Evolutionary conservation across 1,139 yeast species (phyloP).

Genomic region (Candida neerlandica): DNA sequence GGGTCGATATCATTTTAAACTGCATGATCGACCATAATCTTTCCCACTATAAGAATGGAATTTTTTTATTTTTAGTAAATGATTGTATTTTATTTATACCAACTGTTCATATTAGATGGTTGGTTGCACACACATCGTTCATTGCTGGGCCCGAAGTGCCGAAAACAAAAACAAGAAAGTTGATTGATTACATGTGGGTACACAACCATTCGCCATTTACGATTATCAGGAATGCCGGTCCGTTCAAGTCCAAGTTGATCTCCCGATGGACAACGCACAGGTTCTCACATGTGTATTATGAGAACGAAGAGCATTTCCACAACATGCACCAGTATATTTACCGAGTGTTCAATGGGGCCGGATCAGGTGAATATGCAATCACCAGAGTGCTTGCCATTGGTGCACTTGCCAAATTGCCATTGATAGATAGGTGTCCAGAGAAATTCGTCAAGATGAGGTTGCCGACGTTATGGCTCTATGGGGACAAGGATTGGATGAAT

Average conservation of each 20-base stretch:
- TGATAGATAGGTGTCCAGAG: constrained; percentile 46
- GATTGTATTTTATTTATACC: no score
- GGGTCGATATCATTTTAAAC: no score
- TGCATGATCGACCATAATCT: no score
- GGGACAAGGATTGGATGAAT: constrained; percentile 54
- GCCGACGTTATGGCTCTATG: constrained; percentile 50
- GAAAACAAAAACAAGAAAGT: constrained; percentile 23
- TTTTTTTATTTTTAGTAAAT: no score
- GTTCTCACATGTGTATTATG: constrained; percentile 35
- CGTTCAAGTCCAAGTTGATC: constrained; percentile 38
- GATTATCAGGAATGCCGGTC: constrained; percentile 39
- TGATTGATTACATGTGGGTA: constrained; percentile 38
- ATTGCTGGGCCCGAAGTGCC: constrained; percentile 14
- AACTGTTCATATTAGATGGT: no score
- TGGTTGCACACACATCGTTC: no score
- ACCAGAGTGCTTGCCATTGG: constrained; percentile 44
- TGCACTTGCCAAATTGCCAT: constrained; percentile 46
- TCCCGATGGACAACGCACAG: constrained; percentile 46
- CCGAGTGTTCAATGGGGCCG: constrained; percentile 42
- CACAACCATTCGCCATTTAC: constrained; percentile 42
- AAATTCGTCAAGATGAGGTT: constrained; percentile 37
- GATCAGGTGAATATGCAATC: constrained; percentile 51
- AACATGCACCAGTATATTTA: constrained; percentile 46
- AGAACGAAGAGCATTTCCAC: constrained; percentile 35
- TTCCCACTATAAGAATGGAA: no score